Base-by-base conservation (phyloP, 176 grass and related monocot genomes). In the Poa annua region DNA sequence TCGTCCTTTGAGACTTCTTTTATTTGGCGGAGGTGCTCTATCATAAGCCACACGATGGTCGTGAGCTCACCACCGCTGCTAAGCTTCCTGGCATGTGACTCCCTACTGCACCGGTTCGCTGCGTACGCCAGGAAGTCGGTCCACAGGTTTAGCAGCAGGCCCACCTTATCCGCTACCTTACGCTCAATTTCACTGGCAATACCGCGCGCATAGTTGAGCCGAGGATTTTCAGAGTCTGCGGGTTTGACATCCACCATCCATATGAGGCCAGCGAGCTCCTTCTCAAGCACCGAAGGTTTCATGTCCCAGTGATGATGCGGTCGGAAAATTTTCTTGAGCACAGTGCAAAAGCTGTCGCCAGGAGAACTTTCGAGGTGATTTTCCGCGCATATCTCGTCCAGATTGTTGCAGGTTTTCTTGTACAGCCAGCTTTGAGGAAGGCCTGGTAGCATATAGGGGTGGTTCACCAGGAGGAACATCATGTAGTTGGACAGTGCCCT, bases 41-140 rank as follows among this genome's bases (percentile, higher is more conserved):
- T 2, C 4, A 44, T 7, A 42, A 70, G 66, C 66, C 66, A 70
- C 1, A 70, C 0, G 4, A 44, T 22, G 38, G 66, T 70, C 0
- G 10, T 22, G 4, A 70, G 0, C 66, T 70, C 66, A 24, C 66
- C 38, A 0, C 66, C 66, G 11, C 20, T 70, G 66, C 66, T 7
- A 13, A 70, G 66, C 66, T 44, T 41, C 68, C n/a, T 45, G 2
- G 67, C 67, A 44, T 78, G 75, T 1, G 75, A 44, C 55, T 78
- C 55, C 55, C 75, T 61, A 2, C 2, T 47, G 57, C 76, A 78
- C 24, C 76, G 76, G 39, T 78, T 63, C 22, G 76, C 76, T 20
- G 76, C 76, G 4, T 78, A 63, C 0, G 1, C 9, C 0, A 63
- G 38, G 57, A 78, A 63, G 16, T 63, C 56, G 2, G 1, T 20